Conservation (phyloP, 257 asterid species). For the Solanum gracilifrons region DNA sequence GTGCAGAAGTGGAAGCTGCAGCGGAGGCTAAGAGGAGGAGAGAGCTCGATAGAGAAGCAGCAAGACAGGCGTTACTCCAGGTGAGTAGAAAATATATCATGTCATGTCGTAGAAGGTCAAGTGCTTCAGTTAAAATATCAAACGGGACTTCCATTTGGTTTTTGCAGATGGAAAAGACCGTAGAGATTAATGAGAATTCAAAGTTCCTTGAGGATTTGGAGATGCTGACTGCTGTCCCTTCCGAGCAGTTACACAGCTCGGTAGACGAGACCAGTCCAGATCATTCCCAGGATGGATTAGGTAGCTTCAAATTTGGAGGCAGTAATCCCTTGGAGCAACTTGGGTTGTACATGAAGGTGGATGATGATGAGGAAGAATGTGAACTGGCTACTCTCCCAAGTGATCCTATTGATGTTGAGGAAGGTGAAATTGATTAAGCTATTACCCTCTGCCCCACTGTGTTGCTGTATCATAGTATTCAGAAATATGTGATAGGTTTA, state of each 20-base stretch:
- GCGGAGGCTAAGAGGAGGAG: constrained; percentile 59
- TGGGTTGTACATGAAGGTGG: constrained; percentile 78
- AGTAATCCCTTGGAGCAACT: constrained; percentile 82
- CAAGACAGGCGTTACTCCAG: constrained; percentile 72
- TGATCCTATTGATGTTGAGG: constrained; percentile 41
- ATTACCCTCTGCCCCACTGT: not conserved
- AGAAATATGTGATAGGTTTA: not conserved
- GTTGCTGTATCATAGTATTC: not conserved
- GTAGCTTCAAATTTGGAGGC: constrained; percentile 58
- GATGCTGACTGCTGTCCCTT: constrained; percentile 44
- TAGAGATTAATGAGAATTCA: constrained; percentile 65
- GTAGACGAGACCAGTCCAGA: constrained; percentile 67
- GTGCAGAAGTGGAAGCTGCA: constrained; percentile 75
- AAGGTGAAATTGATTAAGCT: constrained; percentile 61
- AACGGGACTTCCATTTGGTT: not conserved
- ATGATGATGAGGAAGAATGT: constrained; percentile 73
- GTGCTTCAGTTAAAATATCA: not conserved
- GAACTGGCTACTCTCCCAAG: constrained; percentile 17
- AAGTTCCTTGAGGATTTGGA: constrained; percentile 66
- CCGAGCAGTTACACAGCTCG: constrained; percentile 47
- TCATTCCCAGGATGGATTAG: constrained; percentile 51
- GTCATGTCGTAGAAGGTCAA: not conserved
- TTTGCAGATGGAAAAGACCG: constrained; percentile 73
- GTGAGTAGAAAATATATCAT: constrained; percentile 12
- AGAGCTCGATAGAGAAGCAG: constrained; percentile 77